Percentiles rank a stretch among this genome's conserved stretches.
Conservation (phyloP, 2,329 filamentous ascomycete genomes). For the Scedosporium minutisporum region DNA sequence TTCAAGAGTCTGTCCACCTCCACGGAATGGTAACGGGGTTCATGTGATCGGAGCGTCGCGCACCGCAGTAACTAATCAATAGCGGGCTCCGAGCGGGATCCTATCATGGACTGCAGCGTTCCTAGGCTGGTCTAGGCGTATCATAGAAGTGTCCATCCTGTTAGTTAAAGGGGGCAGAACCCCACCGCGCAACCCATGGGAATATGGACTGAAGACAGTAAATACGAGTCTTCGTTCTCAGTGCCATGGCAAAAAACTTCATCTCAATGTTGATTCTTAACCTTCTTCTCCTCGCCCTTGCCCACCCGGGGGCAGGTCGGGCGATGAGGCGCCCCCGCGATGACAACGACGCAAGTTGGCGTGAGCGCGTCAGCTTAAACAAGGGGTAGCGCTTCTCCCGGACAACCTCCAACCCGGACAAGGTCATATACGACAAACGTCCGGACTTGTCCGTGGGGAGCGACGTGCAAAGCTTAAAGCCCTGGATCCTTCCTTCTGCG, state of each 20-base stretch:
- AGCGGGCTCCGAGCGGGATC: too few relatives aligned
- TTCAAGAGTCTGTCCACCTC: too few relatives aligned
- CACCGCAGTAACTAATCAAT: too few relatives aligned
- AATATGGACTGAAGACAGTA: too few relatives aligned
- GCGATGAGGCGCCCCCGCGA: neutral
- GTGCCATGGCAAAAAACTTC: neutral
- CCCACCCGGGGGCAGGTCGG: neutral
- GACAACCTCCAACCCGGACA: conserved; percentile 24
- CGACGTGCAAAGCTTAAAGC: conserved; percentile 20
- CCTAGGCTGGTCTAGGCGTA: too few relatives aligned
- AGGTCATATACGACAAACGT: conserved; percentile 17
- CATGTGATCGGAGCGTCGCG: too few relatives aligned
- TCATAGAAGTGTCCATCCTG: too few relatives aligned
- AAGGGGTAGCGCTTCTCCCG: conserved; percentile 28
- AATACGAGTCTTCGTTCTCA: neutral
- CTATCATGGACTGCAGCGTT: too few relatives aligned
- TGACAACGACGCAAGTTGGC: neutral
- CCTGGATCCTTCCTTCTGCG: conserved; percentile 30
- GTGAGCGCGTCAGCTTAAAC: conserved; percentile 23
- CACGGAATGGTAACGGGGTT: too few relatives aligned
- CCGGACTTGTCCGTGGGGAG: conserved; percentile 13
- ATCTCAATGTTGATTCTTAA: neutral
- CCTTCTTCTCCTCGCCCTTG: neutral
- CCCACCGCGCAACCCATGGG: too few relatives aligned
- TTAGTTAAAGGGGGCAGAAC: too few relatives aligned